Base-by-base conservation (phyloP, 2,329 filamentous ascomycete genomes). In the Curvularia lunata region DNA sequence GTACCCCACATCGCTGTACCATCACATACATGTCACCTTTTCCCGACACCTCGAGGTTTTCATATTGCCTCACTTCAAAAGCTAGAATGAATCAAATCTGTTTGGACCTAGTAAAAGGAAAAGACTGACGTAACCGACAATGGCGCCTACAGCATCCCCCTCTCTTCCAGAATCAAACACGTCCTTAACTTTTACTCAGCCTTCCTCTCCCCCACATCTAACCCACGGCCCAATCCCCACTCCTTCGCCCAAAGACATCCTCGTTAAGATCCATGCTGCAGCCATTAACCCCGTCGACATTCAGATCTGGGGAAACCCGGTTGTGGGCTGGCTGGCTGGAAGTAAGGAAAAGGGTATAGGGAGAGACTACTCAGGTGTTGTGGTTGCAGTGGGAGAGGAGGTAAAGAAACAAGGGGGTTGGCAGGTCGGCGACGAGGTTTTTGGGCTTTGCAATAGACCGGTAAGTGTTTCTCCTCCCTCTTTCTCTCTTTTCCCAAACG, bases 281-380 rank as follows among this genome's bases (percentile, higher is more conserved):
- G 79, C 77, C 13, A 79, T 83, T 55, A 83, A 82, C 58, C 78
- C 79, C 4, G 79, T 79, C 30, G 77, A 78, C 52, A 52, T 71
- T 63, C 53, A 73, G 76, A 46, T 71, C 73, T 59, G 77, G 81
- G 61, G 64, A 63, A 61, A 66, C 61, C 48, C 72, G 58, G 4
- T 79, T 56, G 43, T 74, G 1, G 70, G 70, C 18, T 66, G 57
- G 51, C 52, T 72, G 16, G 64, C 63, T 5, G 66, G 69, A 23
- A 59, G 53, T 32, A 70, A 68, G 55, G 67, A 68, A 52, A 74
- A 72, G 41, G 74, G 78, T 1, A 79, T 80, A 5, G 80, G 81
- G 16, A 74, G 79, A 62, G 80, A 83, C 54, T 77, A 82, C 37
- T 77, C 78, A 1, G 81, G 81, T 7, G 74, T 71, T 4, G 70